phyloP scores from a whole-genome alignment of 164 flowering plant genomes.

The Umbilicus rupestris region DNA sequence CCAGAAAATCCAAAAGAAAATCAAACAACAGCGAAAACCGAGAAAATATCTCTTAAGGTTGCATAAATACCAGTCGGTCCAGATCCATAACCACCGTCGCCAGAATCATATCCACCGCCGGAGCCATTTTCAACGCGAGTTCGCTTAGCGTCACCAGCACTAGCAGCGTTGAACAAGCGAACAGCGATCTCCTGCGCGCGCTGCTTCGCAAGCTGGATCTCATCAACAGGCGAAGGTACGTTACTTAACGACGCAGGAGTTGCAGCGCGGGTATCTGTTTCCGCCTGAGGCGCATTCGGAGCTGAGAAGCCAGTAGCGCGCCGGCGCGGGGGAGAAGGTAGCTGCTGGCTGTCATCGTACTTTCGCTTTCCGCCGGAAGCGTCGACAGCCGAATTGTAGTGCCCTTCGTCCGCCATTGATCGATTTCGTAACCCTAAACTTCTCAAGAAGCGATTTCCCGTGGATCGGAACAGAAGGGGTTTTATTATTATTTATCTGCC shows the following conservation, averaged over 20 bases:
- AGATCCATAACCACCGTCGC: constrained; percentile 14
- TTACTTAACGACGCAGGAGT: constrained; percentile 37
- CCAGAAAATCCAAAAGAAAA: not conserved
- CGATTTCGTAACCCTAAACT: too few relatives aligned
- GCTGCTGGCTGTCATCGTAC: constrained; percentile 49
- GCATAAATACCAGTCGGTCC: not conserved
- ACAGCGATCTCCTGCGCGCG: constrained; percentile 90
- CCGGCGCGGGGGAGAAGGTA: constrained; percentile 21
- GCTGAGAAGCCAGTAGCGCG: constrained; percentile 70
- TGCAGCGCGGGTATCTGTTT: constrained; percentile 42
- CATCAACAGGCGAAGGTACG: constrained; percentile 56
- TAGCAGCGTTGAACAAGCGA: constrained; percentile 51
- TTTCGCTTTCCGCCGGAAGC: constrained; percentile 34
- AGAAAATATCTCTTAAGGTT: too few relatives aligned
- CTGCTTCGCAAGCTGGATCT: constrained; percentile 78
- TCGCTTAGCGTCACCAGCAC: constrained; percentile 65
- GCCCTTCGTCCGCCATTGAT: constrained; percentile 1
- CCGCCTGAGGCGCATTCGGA: constrained; percentile 17
- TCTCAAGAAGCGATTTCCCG: too few relatives aligned
- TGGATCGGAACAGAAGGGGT: too few relatives aligned
- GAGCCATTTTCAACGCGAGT: constrained; percentile 50
- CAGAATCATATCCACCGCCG: constrained; percentile 30
- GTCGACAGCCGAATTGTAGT: not conserved
- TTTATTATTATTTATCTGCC: too few relatives aligned
- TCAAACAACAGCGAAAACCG: not conserved